Evolutionary conservation across 192 early-diverging fungal genomes (phyloP).

Genomic region (Coemansia sp.): DNA sequence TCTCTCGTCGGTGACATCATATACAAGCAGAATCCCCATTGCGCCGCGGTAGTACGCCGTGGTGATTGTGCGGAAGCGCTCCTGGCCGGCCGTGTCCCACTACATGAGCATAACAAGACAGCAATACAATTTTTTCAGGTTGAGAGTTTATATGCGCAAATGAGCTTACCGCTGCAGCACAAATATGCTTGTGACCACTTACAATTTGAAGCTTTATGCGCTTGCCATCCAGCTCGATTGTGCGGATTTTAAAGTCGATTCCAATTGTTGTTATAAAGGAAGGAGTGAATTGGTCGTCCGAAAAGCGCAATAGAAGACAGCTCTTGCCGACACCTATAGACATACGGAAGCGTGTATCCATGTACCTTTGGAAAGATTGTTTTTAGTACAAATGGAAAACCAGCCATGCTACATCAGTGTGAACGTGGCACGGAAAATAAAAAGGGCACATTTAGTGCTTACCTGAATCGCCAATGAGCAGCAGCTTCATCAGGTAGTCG

Average conservation of each 20-base stretch:
- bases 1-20: constrained; percentile 98
- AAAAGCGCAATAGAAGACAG: constrained; percentile 95
- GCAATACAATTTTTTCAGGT: not conserved
- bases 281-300: constrained; percentile 98
- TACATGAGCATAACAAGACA: constrained; percentile 9
- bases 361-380: not conserved
- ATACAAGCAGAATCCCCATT: constrained; percentile 97
- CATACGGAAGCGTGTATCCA: not conserved
- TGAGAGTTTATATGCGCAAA: too few relatives aligned
- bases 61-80: constrained; percentile 98
- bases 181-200: constrained; percentile 5
- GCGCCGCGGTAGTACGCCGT: constrained; percentile 99
- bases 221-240: constrained; percentile 98
- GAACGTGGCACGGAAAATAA: not conserved
- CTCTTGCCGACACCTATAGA: constrained; percentile 77
- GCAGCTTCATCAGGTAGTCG: constrained; percentile 98
- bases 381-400: not conserved
- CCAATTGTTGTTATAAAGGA: constrained; percentile 99
- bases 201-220: constrained; percentile 97
- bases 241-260: constrained; percentile 99
- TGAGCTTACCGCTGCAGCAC: too few relatives aligned
- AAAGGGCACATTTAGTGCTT: constrained; percentile 33
- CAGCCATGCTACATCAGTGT: not conserved
- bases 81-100: constrained; percentile 99
- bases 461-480: constrained; percentile 98